Evolutionary conservation across 495 filamentous ascomycete species (phyloP).

Genomic region (Bathelium albidoporum): DNA sequence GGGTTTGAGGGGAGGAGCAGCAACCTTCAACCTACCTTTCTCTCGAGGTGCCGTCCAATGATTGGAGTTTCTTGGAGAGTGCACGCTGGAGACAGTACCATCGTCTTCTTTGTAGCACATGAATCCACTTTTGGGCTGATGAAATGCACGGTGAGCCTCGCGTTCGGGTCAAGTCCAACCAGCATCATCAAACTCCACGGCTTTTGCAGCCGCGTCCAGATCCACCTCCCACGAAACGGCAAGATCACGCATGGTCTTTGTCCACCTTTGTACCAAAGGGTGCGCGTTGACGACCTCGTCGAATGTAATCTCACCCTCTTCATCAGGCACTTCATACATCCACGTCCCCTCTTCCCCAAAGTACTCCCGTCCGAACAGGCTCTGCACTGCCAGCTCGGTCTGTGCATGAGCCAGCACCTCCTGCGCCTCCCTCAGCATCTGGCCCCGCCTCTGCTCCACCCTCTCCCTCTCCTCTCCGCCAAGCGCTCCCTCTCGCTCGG

Average conservation of each 20-base stretch:
- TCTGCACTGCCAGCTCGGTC: slow-evolving; percentile 49
- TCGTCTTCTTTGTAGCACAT: background rate
- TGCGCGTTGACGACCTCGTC: slow-evolving; percentile 48
- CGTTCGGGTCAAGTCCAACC: background rate
- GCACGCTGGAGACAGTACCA: too few relatives aligned
- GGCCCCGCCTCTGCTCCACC: slow-evolving; percentile 21
- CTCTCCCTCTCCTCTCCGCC: slow-evolving; percentile 13
- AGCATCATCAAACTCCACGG: background rate
- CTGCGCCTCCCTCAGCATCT: slow-evolving; percentile 17
- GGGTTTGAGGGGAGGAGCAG: too few relatives aligned
- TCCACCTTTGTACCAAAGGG: slow-evolving; percentile 51
- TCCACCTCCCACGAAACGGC: slow-evolving; percentile 33
- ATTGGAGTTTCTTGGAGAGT: too few relatives aligned
- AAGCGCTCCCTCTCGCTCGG: slow-evolving; percentile 11
- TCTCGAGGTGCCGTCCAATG: too few relatives aligned
- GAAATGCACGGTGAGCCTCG: background rate
- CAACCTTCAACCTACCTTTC: too few relatives aligned
- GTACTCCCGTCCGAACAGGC: slow-evolving; percentile 52
- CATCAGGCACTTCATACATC: slow-evolving; percentile 43
- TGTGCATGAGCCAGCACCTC: slow-evolving; percentile 42
- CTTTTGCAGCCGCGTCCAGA: slow-evolving; percentile 9
- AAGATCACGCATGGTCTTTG: slow-evolving; percentile 33
- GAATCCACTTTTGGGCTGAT: background rate
- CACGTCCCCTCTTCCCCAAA: slow-evolving; percentile 54
- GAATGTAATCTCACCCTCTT: slow-evolving; percentile 35